phyloP scores from a whole-genome alignment of 345 rosid genomes.

The Acer yangbiense region DNA sequence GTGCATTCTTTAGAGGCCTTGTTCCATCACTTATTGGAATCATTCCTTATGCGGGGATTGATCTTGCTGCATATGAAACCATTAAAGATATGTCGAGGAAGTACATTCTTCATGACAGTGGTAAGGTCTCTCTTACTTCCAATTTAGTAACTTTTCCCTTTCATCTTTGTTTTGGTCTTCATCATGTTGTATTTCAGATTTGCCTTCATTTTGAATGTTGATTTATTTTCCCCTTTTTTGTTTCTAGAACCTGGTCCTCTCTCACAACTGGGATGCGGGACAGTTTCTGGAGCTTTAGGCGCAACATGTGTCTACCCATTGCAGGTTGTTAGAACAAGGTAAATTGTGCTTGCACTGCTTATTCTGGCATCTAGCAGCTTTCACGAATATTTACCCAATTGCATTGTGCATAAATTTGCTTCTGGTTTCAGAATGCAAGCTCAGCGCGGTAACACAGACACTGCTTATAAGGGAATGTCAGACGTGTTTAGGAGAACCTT shows the following conservation, averaged over 20 bases:
- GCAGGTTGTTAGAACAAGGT: constrained; percentile 96
- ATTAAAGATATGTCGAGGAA: constrained; percentile 80
- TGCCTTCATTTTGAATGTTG: background rate
- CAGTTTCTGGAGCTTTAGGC: constrained; percentile 83
- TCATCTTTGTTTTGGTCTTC: constrained; percentile 8
- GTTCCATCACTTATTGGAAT: constrained; percentile 90
- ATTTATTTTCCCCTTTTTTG: background rate
- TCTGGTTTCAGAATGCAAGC: constrained; percentile 84
- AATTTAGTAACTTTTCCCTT: background rate
- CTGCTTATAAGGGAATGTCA: constrained; percentile 64
- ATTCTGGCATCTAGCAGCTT: background rate
- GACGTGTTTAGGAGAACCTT: constrained; percentile 78
- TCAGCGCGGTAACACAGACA: constrained; percentile 39
- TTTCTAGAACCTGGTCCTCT: constrained; percentile 81
- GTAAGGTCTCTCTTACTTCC: constrained; percentile 32
- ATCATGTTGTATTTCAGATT: background rate
- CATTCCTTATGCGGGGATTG: constrained; percentile 94
- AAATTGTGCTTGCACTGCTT: constrained; percentile 9
- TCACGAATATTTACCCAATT: background rate
- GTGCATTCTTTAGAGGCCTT: constrained; percentile 84
- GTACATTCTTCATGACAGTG: constrained; percentile 66
- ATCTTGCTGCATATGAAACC: constrained; percentile 89
- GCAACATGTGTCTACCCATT: constrained; percentile 96
- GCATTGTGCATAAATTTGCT: constrained; percentile 2
- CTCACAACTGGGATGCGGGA: constrained; percentile 87